Percentiles rank a stretch among this genome's conserved stretches.
phyloP scores from a whole-genome alignment of 345 rosid species.

The Rhizophora apiculata region DNA sequence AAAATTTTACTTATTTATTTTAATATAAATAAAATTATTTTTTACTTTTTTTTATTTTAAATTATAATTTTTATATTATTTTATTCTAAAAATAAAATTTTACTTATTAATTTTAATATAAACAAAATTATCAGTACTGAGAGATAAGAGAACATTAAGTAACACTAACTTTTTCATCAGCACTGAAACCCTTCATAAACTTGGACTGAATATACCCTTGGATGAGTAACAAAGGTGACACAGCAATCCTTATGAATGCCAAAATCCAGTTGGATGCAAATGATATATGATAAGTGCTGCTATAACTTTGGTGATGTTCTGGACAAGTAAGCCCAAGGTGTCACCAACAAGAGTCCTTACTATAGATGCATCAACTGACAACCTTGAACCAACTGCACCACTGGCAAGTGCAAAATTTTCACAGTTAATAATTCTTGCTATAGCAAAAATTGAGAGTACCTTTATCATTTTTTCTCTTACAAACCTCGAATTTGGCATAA shows the following conservation, averaged over 20 bases:
- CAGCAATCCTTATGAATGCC: conserved; percentile 39
- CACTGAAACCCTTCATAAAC: conserved; percentile 55
- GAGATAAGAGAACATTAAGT: neutral
- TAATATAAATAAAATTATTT: no score
- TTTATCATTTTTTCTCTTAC: neutral
- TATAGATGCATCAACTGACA: conserved; percentile 58
- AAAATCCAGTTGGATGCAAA: conserved; percentile 57
- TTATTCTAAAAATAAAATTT: no score
- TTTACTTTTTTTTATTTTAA: no score
- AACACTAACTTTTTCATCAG: conserved; percentile 36
- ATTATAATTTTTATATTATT: no score
- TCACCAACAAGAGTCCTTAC: conserved; percentile 56
- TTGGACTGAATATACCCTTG: conserved; percentile 45
- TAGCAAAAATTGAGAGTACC: neutral
- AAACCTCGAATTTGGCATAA: conserved; percentile 53
- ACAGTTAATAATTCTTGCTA: neutral
- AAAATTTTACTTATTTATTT: no score
- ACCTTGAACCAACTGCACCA: conserved; percentile 64
- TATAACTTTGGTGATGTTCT: conserved; percentile 42
- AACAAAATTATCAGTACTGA: no score
- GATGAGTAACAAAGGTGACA: conserved; percentile 43
- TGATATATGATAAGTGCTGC: conserved; percentile 46
- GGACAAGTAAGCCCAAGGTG: conserved; percentile 47
- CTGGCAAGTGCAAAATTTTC: conserved; percentile 24
- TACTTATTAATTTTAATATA: no score